Evolutionary conservation across 1,284 basidiomycete species (phyloP).

Genomic region (Termitomyces sp.): DNA sequence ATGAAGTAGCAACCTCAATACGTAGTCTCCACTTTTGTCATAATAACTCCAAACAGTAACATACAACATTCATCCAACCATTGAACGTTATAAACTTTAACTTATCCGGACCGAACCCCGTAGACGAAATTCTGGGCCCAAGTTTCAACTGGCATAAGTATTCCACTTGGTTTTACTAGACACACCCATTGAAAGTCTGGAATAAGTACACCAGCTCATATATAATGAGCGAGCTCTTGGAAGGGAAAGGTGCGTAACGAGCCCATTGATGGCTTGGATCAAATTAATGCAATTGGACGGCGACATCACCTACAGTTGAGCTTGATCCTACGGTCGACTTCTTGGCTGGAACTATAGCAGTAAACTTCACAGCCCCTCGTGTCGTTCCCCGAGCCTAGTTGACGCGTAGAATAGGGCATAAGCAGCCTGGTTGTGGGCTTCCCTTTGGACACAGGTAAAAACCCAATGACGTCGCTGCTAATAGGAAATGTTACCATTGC

Average conservation of each 20-base stretch:
- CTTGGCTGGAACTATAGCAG: slow-evolving; percentile 69
- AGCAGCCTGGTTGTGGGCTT: slow-evolving; percentile 62
- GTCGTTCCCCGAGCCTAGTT: neutral
- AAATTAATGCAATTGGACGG: neutral
- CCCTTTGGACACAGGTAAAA: slow-evolving; percentile 67
- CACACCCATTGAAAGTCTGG: neutral
- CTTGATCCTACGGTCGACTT: slow-evolving; percentile 59
- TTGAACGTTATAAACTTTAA: neutral
- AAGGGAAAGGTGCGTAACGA: slow-evolving; percentile 3
- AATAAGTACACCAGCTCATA: neutral
- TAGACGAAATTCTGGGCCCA: too few species aligned
- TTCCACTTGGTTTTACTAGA: neutral
- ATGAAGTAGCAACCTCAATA: too few species aligned
- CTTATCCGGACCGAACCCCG: neutral
- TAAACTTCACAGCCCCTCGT: slow-evolving; percentile 13
- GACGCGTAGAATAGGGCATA: slow-evolving; percentile 41
- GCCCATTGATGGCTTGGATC: too few species aligned
- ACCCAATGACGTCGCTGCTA: slow-evolving; percentile 13
- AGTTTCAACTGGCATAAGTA: too few species aligned
- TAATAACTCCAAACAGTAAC: neutral
- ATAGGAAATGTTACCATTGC: neutral
- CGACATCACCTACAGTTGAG: slow-evolving; percentile 17
- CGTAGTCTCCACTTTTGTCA: too few species aligned
- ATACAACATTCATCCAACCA: neutral
- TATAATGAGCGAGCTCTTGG: slow-evolving; percentile 3